phyloP scores from a whole-genome alignment of 148 eudicot species.

The Linanthus parryae region DNA sequence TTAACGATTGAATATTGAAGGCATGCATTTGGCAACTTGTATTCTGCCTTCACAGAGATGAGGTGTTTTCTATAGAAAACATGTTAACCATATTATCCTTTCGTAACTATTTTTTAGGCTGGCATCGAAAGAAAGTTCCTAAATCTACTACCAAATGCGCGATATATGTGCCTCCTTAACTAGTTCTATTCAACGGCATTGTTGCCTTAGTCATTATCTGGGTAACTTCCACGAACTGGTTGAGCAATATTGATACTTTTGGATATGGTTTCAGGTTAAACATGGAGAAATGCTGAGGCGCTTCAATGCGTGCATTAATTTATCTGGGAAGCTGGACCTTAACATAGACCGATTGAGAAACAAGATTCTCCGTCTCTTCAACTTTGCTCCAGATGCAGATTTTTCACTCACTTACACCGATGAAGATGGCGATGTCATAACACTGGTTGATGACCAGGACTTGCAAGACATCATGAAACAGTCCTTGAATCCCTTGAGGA shows the following conservation, averaged over 20 bases:
- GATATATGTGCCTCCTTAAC: no score
- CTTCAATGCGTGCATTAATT: constrained; percentile 48
- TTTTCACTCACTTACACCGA: constrained; percentile 52
- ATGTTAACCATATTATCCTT: no score
- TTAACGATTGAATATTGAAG: no score
- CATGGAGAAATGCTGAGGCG: constrained; percentile 80
- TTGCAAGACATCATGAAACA: constrained; percentile 55
- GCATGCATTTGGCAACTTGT: no score
- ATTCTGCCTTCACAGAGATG: no score
- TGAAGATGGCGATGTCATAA: constrained; percentile 60
- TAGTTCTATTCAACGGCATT: no score
- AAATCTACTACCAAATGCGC: no score
- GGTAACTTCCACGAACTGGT: no score
- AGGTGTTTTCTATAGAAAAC: no score
- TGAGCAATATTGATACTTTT: not conserved
- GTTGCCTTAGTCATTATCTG: no score
- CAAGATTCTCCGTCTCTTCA: constrained; percentile 50
- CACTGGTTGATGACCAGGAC: constrained; percentile 71
- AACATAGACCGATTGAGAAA: constrained; percentile 38
- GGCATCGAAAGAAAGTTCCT: no score
- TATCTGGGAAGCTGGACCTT: constrained; percentile 39
- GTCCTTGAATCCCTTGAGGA: constrained; percentile 58
- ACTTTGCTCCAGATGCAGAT: constrained; percentile 31
- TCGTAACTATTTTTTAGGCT: no score
- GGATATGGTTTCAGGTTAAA: constrained; percentile 43